phyloP scores from a whole-genome alignment of 164 flowering plant genomes.

The Magnolia sinica region DNA sequence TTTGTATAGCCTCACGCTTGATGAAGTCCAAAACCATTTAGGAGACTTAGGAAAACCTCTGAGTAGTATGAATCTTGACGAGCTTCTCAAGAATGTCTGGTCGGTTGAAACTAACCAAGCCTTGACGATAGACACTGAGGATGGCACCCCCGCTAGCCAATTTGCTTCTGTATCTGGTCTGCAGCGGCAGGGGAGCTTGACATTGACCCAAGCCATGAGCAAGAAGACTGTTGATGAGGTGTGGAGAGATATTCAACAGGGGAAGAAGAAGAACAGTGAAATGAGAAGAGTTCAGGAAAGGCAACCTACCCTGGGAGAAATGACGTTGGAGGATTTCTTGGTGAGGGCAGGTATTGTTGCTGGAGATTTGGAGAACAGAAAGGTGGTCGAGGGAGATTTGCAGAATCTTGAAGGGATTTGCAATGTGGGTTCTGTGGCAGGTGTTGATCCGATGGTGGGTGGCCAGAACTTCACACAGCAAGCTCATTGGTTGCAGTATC shows the following conservation, averaged over 20 bases:
- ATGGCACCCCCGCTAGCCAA: constrained; percentile 10
- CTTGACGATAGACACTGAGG: constrained; percentile 29
- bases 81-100: constrained; percentile 70
- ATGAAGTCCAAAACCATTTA: constrained; percentile 68
- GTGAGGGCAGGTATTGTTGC: constrained; percentile 77
- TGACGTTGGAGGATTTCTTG: constrained; percentile 88
- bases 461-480: constrained; percentile 37
- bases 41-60: constrained; percentile 72
- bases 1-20: constrained; percentile 67
- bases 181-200: constrained; percentile 61
- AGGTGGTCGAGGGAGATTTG: constrained; percentile 3
- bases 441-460: constrained; percentile 38
- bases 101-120: constrained; percentile 49
- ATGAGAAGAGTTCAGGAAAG: constrained; percentile 37
- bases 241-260: constrained; percentile 78
- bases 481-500: constrained; percentile 51
- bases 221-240: constrained; percentile 88
- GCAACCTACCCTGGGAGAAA: constrained; percentile 74
- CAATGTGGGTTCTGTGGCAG: constrained; percentile 28
- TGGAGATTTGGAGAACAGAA: constrained; percentile 37
- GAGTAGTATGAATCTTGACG: constrained; percentile 77
- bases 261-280: constrained; percentile 26
- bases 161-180: constrained; percentile 26
- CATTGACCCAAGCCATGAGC: constrained; percentile 41
- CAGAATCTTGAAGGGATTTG: constrained; percentile 12